Conservation (phyloP, 352 stramenopile genomes). For the Phytophthora foliorum region DNA sequence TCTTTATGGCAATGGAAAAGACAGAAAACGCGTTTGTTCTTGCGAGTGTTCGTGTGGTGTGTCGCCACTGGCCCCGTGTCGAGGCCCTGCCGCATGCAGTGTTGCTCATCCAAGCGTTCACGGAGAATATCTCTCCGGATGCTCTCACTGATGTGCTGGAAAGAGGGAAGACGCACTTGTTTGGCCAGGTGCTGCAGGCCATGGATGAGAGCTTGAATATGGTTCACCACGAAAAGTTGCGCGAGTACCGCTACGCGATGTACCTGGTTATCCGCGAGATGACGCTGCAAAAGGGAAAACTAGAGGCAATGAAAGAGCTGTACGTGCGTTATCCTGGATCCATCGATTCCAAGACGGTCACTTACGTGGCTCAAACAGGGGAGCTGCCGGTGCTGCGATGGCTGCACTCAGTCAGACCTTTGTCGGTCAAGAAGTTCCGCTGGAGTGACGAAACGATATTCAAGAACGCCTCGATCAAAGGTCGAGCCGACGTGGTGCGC, state of each 20-base stretch:
- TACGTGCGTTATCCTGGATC: not conserved
- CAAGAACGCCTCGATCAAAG: not conserved
- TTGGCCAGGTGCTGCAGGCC: slow-evolving; percentile 1
- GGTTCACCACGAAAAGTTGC: not conserved
- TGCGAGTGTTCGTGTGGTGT: slow-evolving; percentile 15
- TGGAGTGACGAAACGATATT: not conserved
- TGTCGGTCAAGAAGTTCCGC: not conserved
- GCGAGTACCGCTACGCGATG: slow-evolving; percentile 3
- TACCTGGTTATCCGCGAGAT: not conserved
- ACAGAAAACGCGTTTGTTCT: not conserved
- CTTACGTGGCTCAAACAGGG: not conserved
- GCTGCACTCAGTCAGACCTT: not conserved
- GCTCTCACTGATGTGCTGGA: slow-evolving; percentile 11
- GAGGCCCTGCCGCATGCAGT: slow-evolving; percentile 10
- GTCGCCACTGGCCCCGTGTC: not conserved
- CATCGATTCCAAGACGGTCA: not conserved
- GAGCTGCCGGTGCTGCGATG: not conserved
- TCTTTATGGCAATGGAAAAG: not conserved
- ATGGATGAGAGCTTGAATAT: slow-evolving; percentile 5
- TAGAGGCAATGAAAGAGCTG: slow-evolving; percentile 1
- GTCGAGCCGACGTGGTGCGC: not conserved
- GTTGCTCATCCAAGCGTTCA: slow-evolving; percentile 11
- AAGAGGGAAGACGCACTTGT: slow-evolving; percentile 1
- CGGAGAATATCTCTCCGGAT: not conserved
- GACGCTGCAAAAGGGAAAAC: not conserved